Evolutionary conservation across 1,284 basidiomycete genomes (phyloP).

Genomic region (Mycosarcoma maydis): DNA sequence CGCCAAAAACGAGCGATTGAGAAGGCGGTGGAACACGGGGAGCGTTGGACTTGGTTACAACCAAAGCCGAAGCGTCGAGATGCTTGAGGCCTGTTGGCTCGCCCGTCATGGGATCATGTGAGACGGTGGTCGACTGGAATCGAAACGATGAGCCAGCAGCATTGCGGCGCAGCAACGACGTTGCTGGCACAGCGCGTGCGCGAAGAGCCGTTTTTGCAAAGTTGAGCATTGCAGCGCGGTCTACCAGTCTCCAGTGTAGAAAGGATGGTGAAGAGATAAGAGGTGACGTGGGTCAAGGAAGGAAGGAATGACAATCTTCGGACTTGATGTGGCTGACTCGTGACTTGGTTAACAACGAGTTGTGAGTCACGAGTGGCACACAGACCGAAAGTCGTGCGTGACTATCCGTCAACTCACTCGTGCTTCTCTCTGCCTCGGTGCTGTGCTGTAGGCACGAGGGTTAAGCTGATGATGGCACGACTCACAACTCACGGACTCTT

Average conservation of each 20-base stretch:
- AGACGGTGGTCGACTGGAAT: constrained; percentile 27
- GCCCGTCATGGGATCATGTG: constrained; percentile 60
- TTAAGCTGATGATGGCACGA: too few relatives aligned
- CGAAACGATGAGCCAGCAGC: constrained; percentile 1
- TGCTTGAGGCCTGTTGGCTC: constrained; percentile 45
- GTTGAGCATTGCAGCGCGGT: constrained; percentile 10
- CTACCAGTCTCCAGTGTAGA: neutral
- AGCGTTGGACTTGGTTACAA: constrained; percentile 31
- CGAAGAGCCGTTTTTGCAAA: constrained; percentile 36
- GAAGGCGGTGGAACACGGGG: constrained; percentile 43
- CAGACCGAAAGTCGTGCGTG: too few relatives aligned
- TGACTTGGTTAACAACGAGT: too few relatives aligned
- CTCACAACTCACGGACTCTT: too few relatives aligned
- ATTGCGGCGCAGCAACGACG: constrained; percentile 1
- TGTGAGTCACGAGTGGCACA: too few relatives aligned
- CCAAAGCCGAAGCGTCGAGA: constrained; percentile 46
- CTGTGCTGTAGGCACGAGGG: too few relatives aligned
- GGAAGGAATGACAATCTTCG: neutral
- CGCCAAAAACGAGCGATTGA: constrained; percentile 69
- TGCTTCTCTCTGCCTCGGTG: too few relatives aligned
- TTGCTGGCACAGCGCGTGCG: constrained; percentile 10
- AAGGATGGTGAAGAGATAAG: neutral
- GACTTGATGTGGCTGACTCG: too few relatives aligned
- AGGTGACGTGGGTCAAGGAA: too few relatives aligned
- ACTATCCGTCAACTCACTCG: too few relatives aligned